Evolutionary conservation across 2,329 filamentous ascomycete genomes (phyloP).

Genomic region (Purpureocillium lavendulum): DNA sequence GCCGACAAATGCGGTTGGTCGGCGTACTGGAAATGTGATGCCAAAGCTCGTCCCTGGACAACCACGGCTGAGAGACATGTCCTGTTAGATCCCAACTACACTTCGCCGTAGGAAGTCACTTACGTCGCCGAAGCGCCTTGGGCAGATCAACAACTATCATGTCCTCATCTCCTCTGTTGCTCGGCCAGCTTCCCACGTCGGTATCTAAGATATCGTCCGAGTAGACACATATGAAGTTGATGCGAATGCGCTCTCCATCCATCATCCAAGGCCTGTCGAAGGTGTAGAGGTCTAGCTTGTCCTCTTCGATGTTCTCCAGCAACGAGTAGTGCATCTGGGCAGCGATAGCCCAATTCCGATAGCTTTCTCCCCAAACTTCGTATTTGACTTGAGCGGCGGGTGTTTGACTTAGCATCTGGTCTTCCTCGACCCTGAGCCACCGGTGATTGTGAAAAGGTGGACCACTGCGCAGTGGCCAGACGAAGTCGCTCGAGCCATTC

Average conservation of each 20-base stretch:
- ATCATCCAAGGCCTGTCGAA: neutral
- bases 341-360: neutral
- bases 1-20: no score
- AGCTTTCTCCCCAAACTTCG: constrained; percentile 1
- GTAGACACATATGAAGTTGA: constrained; percentile 2
- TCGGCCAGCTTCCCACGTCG: neutral
- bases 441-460: neutral
- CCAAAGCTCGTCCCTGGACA: no score
- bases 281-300: neutral
- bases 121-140: neutral
- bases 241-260: neutral
- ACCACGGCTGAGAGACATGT: no score
- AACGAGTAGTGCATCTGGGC: constrained; percentile 1
- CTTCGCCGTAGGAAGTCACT: neutral
- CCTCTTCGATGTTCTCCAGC: neutral
- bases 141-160: constrained; percentile 2
- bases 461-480: neutral
- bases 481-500: neutral
- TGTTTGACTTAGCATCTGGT: neutral
- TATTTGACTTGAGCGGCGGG: neutral
- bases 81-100: no score
- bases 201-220: neutral
- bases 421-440: neutral
- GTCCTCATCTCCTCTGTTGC: neutral
- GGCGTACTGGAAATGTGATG: no score